Conservation (phyloP, 495 filamentous ascomycete genomes). For the Cladorrhinum samala region DNA sequence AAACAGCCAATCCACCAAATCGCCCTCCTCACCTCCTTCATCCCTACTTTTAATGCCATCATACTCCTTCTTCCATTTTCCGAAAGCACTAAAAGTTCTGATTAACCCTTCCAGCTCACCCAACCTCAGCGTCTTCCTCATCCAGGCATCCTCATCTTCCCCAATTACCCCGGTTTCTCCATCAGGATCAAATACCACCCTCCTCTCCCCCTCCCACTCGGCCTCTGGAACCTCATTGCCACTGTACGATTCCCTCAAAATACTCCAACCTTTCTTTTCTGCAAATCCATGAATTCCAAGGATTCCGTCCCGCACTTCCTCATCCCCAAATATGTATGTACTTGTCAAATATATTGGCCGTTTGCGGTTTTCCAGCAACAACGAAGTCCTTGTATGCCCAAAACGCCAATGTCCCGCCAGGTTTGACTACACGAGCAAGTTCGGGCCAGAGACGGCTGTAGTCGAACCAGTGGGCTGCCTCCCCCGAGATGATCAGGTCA, state of each 20-base stretch:
- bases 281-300: background rate
- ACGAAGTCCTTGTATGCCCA: slow-evolving; percentile 60
- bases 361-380: slow-evolving; percentile 43
- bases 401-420: slow-evolving; percentile 51
- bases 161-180: slow-evolving; percentile 7
- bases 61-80: slow-evolving; percentile 48
- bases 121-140: slow-evolving; percentile 47
- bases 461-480: slow-evolving; percentile 64
- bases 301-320: slow-evolving; percentile 26
- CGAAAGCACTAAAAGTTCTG: slow-evolving; percentile 51
- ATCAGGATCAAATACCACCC: slow-evolving; percentile 54
- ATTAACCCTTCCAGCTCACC: slow-evolving; percentile 50
- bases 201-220: slow-evolving; percentile 46
- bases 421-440: slow-evolving; percentile 45
- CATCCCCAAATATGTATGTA: slow-evolving; percentile 44
- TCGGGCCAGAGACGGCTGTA: slow-evolving; percentile 47
- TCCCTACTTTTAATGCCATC: slow-evolving; percentile 37
- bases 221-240: slow-evolving; percentile 42
- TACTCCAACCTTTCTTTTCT: slow-evolving; percentile 8
- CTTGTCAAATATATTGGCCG: slow-evolving; percentile 40
- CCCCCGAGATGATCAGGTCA: slow-evolving; percentile 54
- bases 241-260: slow-evolving; percentile 43
- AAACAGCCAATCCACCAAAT: slow-evolving; percentile 52
- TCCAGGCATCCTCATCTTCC: slow-evolving; percentile 41
- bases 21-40: slow-evolving; percentile 42